A percentile compares a stretch with the other conserved stretches of the same genome.
Evolutionary conservation across 495 filamentous ascomycete genomes (phyloP).

Genomic region (Penicillium manginii): DNA sequence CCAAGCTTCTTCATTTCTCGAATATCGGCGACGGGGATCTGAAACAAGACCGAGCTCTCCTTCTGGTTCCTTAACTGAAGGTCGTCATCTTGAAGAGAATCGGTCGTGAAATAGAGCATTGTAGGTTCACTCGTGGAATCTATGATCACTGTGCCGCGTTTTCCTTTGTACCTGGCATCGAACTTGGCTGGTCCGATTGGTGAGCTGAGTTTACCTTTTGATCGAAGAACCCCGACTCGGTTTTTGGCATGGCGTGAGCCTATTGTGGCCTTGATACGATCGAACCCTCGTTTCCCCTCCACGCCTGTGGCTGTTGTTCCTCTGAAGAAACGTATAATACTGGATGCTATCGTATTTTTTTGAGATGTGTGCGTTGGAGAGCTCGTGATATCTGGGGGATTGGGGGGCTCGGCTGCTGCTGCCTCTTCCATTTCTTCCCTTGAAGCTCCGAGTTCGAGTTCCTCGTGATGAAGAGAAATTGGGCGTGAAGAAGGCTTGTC

Average conservation of each 20-base stretch:
- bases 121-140: slow-evolving; percentile 50
- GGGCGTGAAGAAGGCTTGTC: slow-evolving; percentile 53
- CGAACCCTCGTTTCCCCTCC: slow-evolving; percentile 67
- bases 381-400: slow-evolving; percentile 8
- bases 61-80: slow-evolving; percentile 44
- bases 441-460: slow-evolving; percentile 49
- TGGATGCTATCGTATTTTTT: slow-evolving; percentile 49
- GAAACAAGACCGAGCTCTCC: slow-evolving; percentile 40
- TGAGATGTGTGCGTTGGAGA: slow-evolving; percentile 1
- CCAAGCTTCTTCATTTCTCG: slow-evolving; percentile 78
- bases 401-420: slow-evolving; percentile 17
- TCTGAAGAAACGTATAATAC: slow-evolving; percentile 68
- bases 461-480: slow-evolving; percentile 37
- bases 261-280: slow-evolving; percentile 64
- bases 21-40: slow-evolving; percentile 60
- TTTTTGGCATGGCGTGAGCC: slow-evolving; percentile 69
- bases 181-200: slow-evolving; percentile 72
- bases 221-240: slow-evolving; percentile 67
- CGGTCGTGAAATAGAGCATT: slow-evolving; percentile 49
- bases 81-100: slow-evolving; percentile 33
- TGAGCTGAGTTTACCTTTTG: slow-evolving; percentile 38
- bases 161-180: slow-evolving; percentile 69
- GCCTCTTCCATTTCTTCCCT: slow-evolving; percentile 55
- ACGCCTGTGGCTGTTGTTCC: slow-evolving; percentile 67
- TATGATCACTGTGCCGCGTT: slow-evolving; percentile 73